Percentiles rank a stretch among this genome's conserved stretches.
These are phyloP conservation scores for Geotrichum aggregatum DNA, from an alignment of 1,139 yeast species.

Conservation along the genomic window DNA sequence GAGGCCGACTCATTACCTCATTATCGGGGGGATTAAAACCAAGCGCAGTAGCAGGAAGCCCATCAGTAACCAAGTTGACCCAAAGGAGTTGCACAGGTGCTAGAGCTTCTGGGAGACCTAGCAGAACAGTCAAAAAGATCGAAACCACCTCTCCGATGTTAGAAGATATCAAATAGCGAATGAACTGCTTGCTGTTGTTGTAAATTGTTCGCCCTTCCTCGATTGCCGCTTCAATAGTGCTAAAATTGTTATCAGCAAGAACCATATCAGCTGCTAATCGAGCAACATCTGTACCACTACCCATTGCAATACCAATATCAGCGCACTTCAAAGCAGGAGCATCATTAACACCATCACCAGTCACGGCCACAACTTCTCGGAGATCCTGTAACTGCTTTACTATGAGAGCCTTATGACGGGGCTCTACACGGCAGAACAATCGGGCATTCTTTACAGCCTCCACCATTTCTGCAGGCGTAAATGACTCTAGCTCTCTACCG, in stretches of 20 bases:
- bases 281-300: slow-evolving; percentile 53
- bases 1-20: slow-evolving; percentile 36
- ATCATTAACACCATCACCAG: slow-evolving; percentile 82
- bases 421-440: slow-evolving; percentile 52
- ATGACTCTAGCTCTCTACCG: slow-evolving; percentile 46
- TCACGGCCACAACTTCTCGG: slow-evolving; percentile 44
- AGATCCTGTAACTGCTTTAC: slow-evolving; percentile 50
- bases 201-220: slow-evolving; percentile 51
- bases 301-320: slow-evolving; percentile 78
- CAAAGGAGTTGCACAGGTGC: slow-evolving; percentile 38
- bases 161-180: slow-evolving; percentile 48
- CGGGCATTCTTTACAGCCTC: slow-evolving; percentile 32
- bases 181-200: slow-evolving; percentile 48
- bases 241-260: slow-evolving; percentile 47
- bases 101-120: slow-evolving; percentile 38
- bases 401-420: slow-evolving; percentile 50
- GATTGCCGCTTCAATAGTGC: slow-evolving; percentile 50
- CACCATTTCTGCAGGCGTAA: slow-evolving; percentile 27
- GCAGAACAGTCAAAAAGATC: slow-evolving; percentile 35
- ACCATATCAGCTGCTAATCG: slow-evolving; percentile 58
- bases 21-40: slow-evolving; percentile 40
- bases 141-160: slow-evolving; percentile 49
- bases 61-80: slow-evolving; percentile 40
- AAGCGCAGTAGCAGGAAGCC: slow-evolving; percentile 40
- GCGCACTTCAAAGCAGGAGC: slow-evolving; percentile 98